These are phyloP conservation scores for Scheffersomyces segobiensis DNA, from an alignment of 1,139 yeast species.

Conservation along the genomic window DNA sequence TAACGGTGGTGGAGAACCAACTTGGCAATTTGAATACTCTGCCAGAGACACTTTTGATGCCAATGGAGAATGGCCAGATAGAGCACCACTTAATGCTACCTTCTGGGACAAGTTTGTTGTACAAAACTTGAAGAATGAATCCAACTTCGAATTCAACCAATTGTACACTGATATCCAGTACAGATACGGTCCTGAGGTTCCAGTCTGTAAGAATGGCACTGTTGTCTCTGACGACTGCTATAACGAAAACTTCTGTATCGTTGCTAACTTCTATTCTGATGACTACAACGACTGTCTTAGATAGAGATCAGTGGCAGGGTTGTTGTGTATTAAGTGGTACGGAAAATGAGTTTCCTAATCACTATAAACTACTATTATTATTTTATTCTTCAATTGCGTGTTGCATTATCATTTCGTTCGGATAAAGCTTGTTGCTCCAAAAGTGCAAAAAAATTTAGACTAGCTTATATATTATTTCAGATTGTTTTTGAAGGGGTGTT, in stretches of 20 bases:
- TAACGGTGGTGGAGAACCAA: slow-evolving; percentile 51
- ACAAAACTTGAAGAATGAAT: slow-evolving; percentile 30
- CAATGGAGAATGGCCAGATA: slow-evolving; percentile 47
- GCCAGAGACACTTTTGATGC: slow-evolving; percentile 53
- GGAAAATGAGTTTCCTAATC: not conserved
- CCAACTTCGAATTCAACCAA: slow-evolving; percentile 45
- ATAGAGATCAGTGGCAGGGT: not conserved
- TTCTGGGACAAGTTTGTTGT: slow-evolving; percentile 54
- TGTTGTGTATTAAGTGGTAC: slow-evolving; percentile 1
- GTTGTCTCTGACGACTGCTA: slow-evolving; percentile 35
- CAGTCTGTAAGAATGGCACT: slow-evolving; percentile 41
- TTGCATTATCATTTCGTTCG: not conserved
- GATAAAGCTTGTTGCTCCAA: not conserved
- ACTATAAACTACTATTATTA: not conserved
- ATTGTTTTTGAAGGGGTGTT: not conserved
- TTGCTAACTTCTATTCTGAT: slow-evolving; percentile 20
- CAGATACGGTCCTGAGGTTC: slow-evolving; percentile 54
- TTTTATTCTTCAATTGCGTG: not conserved
- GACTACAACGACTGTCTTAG: slow-evolving; percentile 16
- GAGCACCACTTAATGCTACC: slow-evolving; percentile 56
- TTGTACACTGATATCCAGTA: slow-evolving; percentile 46
- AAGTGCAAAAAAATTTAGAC: not conserved
- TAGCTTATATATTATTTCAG: not conserved
- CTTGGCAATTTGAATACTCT: slow-evolving; percentile 56
- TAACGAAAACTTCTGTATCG: slow-evolving; percentile 44